Conservation (phyloP, 176 grass and related monocot genomes). For the Aegilops sharonensis region DNA sequence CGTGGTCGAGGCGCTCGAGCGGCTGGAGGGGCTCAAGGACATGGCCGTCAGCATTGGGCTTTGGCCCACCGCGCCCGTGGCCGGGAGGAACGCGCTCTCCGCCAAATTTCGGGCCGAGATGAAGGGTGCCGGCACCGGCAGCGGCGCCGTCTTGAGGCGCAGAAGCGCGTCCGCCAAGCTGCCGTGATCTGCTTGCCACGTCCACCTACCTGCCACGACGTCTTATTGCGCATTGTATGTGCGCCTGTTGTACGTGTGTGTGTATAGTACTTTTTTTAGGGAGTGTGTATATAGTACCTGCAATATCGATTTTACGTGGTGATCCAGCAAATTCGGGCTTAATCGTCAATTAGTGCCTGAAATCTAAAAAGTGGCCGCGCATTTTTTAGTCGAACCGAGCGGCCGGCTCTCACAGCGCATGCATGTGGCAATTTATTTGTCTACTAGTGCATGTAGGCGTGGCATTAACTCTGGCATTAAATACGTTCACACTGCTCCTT, state of each 20-base stretch:
- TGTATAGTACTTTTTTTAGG: no score
- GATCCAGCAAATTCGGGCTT: constrained; percentile 8
- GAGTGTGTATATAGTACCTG: not conserved
- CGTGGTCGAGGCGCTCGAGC: constrained; percentile 59
- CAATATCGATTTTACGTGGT: not conserved
- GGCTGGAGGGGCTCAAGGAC: constrained; percentile 71
- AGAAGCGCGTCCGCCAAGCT: constrained; percentile 58
- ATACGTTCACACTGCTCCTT: no score
- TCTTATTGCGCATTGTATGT: not conserved
- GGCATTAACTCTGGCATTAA: no score
- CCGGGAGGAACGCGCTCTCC: constrained; percentile 68
- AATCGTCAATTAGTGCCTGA: not conserved
- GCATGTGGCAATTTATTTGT: no score
- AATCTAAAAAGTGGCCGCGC: no score
- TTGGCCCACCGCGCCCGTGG: constrained; percentile 48
- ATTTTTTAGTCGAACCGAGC: no score
- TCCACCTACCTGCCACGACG: not conserved
- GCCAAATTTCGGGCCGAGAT: constrained; percentile 63
- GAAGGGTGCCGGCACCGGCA: constrained; percentile 18
- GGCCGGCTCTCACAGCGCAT: no score
- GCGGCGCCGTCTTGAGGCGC: not conserved
- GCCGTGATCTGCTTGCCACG: not conserved
- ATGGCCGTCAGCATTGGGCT: constrained; percentile 74
- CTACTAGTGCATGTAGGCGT: no score
- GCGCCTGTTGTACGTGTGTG: not conserved